Percentiles rank a stretch among this genome's conserved stretches.
Conservation (phyloP, 257 asterid species). For the Verbascum thapsus region DNA sequence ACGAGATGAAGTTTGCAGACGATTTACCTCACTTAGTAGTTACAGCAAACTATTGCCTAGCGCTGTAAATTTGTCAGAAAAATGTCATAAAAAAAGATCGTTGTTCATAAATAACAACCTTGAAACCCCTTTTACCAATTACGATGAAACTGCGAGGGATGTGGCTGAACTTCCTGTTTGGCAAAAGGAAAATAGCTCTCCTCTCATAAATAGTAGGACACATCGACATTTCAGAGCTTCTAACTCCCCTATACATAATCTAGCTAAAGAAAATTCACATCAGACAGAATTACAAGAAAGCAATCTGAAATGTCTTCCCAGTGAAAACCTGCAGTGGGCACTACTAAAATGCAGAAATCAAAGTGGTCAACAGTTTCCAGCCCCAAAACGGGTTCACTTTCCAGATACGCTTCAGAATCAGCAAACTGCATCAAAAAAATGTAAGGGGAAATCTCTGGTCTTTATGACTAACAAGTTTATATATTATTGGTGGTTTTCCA, state of each 20-base stretch:
- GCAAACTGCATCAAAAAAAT: constrained; percentile 36
- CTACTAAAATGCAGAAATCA: constrained; percentile 29
- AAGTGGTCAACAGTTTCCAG: constrained; percentile 34
- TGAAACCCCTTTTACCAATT: constrained; percentile 27
- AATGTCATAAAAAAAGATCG: constrained; percentile 31
- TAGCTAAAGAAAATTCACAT: constrained; percentile 36
- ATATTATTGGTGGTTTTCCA: constrained; percentile 26
- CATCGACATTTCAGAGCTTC: constrained; percentile 35
- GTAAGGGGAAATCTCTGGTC: constrained; percentile 45
- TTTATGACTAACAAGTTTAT: constrained; percentile 19
- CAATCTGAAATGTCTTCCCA: constrained; percentile 27
- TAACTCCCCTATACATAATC: constrained; percentile 28
- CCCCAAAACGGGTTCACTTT: constrained; percentile 60
- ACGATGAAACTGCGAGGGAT: constrained; percentile 30
- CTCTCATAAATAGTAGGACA: constrained; percentile 29
- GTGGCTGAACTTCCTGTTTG: constrained; percentile 33
- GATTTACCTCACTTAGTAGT: constrained; percentile 49
- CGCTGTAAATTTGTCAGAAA: constrained; percentile 27
- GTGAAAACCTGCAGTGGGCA: constrained; percentile 31
- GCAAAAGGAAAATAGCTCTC: constrained; percentile 35
- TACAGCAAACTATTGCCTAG: constrained; percentile 43
- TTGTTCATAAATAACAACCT: constrained; percentile 28
- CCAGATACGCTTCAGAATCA: constrained; percentile 45
- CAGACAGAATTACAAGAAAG: constrained; percentile 36
- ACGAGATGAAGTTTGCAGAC: constrained; percentile 42